Evolutionary conservation across 2,329 filamentous ascomycete genomes (phyloP).

Genomic region (Fusarium sp.): DNA sequence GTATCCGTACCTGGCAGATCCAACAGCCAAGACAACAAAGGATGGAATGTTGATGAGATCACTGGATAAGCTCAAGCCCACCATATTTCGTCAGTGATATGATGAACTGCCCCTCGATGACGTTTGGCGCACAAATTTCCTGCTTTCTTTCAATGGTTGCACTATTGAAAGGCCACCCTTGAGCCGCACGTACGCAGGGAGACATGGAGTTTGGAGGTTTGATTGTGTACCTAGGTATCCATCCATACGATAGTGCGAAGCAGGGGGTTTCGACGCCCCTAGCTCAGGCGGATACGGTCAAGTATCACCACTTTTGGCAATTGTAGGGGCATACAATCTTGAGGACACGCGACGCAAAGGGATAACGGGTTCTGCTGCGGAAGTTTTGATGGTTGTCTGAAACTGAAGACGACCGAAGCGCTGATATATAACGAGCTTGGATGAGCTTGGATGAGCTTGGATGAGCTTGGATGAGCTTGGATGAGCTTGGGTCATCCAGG

Average conservation of each 20-base stretch:
- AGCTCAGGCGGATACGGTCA: slow-evolving; percentile 41
- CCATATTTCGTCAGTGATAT: slow-evolving; percentile 21
- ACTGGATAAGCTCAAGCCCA: slow-evolving; percentile 21
- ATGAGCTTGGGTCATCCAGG: slow-evolving; percentile 21
- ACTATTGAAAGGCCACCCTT: slow-evolving; percentile 17
- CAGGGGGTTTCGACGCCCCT: slow-evolving; percentile 33
- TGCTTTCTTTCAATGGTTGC: slow-evolving; percentile 21
- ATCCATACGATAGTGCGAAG: slow-evolving; percentile 30
- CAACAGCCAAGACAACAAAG: slow-evolving; percentile 5
- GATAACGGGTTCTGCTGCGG: slow-evolving; percentile 10
- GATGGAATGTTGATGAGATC: slow-evolving; percentile 38
- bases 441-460: slow-evolving; percentile 5
- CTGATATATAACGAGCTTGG: slow-evolving; percentile 12
- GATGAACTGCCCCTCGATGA: slow-evolving; percentile 43
- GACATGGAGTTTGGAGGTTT: slow-evolving; percentile 25
- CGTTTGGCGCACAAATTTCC: slow-evolving; percentile 28
- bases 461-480: slow-evolving; percentile 3
- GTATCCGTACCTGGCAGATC: slow-evolving; percentile 4
- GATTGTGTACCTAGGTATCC: slow-evolving; percentile 26
- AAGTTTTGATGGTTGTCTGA: slow-evolving; percentile 34
- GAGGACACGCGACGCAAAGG: slow-evolving; percentile 29
- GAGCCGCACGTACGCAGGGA: slow-evolving; percentile 38
- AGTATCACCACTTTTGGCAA: slow-evolving; percentile 35
- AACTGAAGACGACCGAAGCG: slow-evolving; percentile 9
- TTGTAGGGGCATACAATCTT: slow-evolving; percentile 25